These are phyloP conservation scores for Rhynchospora pubera DNA, from an alignment of 176 grass and related monocot genomes.

Conservation along the genomic window DNA sequence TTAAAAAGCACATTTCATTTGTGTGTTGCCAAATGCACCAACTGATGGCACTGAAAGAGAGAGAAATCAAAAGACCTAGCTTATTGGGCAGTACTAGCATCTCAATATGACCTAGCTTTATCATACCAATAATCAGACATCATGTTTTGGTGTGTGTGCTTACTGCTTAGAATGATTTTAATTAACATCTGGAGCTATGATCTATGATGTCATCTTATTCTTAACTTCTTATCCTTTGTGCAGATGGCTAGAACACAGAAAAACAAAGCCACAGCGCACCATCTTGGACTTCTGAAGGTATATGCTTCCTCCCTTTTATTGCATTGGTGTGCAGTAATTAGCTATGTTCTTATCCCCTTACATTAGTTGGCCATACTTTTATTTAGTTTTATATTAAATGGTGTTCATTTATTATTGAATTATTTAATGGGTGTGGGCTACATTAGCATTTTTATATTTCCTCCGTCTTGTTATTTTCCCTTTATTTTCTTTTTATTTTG, in stretches of 20 bases:
- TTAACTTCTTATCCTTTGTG: not conserved
- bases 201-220: not conserved
- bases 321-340: not conserved
- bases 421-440: not conserved
- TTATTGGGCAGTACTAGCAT: too few relatives aligned
- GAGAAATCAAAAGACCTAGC: too few relatives aligned
- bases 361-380: not conserved
- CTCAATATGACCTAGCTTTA: too few relatives aligned
- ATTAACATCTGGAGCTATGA: not conserved
- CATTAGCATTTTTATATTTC: not conserved
- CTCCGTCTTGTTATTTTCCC: too few relatives aligned
- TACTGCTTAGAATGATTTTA: too few relatives aligned
- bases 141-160: too few relatives aligned
- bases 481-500: too few relatives aligned
- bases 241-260: constrained; percentile 96
- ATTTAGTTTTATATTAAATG: not conserved
- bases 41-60: too few relatives aligned
- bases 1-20: too few relatives aligned
- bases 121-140: too few relatives aligned
- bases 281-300: constrained; percentile 96
- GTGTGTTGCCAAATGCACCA: too few relatives aligned
- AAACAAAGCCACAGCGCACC: constrained; percentile 95
- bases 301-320: not conserved
- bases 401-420: not conserved
- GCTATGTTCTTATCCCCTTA: not conserved